Evolutionary conservation across 768 basidiomycete species (phyloP).

Genomic region (Flagelloscypha sp.): DNA sequence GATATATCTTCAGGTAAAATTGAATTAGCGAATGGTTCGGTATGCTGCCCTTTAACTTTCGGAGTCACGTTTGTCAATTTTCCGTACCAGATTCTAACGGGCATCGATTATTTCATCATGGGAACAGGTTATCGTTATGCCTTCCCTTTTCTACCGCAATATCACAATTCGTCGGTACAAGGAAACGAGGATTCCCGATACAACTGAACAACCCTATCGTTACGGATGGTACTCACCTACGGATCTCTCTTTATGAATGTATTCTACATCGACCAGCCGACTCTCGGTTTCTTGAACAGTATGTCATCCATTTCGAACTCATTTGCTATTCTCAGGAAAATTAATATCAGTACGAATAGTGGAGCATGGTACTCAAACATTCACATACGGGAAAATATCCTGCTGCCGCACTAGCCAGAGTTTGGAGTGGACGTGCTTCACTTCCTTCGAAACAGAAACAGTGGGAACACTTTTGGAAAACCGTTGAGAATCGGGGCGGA

Average conservation of each 20-base stretch:
- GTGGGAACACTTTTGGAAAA: constrained; percentile 17
- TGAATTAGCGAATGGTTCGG: constrained; percentile 30
- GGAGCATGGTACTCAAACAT: constrained; percentile 32
- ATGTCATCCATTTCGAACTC: constrained; percentile 5
- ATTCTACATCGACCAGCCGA: constrained; percentile 25
- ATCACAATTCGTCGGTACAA: constrained; percentile 20
- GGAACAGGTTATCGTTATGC: constrained; percentile 37
- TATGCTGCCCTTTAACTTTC: constrained; percentile 9
- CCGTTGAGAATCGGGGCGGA: constrained; percentile 1
- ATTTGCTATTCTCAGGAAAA: not conserved
- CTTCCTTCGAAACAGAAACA: constrained; percentile 23
- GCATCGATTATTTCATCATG: constrained; percentile 29
- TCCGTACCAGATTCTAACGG: constrained; percentile 20
- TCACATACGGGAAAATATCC: constrained; percentile 28
- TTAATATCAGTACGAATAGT: constrained; percentile 14
- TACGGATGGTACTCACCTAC: constrained; percentile 18
- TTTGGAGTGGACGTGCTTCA: constrained; percentile 28
- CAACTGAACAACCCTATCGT: constrained; percentile 13
- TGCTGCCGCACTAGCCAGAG: constrained; percentile 27
- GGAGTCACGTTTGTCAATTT: not conserved
- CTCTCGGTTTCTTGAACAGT: constrained; percentile 22
- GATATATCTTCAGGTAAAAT: constrained; percentile 19
- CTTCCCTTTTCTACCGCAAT: constrained; percentile 36
- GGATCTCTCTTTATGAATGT: constrained; percentile 20
- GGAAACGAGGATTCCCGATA: constrained; percentile 7